Evolutionary conservation across 1,284 basidiomycete genomes (phyloP), one percentile per base, ranked within the genome.

Genomic region (Tausonia pullulans): DNA sequence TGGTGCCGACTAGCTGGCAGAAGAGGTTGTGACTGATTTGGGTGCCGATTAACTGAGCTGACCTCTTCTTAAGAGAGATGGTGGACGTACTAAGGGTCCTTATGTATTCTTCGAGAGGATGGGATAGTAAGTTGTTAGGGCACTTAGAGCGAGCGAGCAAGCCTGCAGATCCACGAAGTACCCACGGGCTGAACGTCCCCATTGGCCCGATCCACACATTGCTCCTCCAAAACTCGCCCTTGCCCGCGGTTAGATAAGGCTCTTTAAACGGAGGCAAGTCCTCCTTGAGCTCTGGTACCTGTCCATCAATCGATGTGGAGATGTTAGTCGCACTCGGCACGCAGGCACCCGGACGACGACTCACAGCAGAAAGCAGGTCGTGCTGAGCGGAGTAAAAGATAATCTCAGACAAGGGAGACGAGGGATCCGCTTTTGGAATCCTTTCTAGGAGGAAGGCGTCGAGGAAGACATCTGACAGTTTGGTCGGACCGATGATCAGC

Each of bases 141-240:
- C 48, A 46, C 10, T 53, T 45, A 16, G 6, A 10, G 27, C 27
- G 27, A 60, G n/a, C 16, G 10, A 13, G 14, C 0, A 10, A 2
- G 11, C 14, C 9, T 16, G 54, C 5, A 11, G 8, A 3, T 0
- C 7, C 16, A 10, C 40, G 48, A 6, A 50, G 9, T 11, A 60
- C 49, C 2, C 5, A 64, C 58, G 65, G 65, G 11, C 61, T 66
- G 45, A 59, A 66, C 7, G 65, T 66, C 11, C 65, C 65, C 6
- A 13, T 16, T 5, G 60, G 60, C 14, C 65, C 65, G 9, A 66
- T 59, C 65, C 65, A 66, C 5, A 66, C 1, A 57, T 66, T 66
- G 2, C 40, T 16, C 40, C 50, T 46, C 65, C 65, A 66, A 6
- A 55, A 53, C 57, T 66, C 56, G 16, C 58, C 54, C 16, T 48